phyloP scores from a whole-genome alignment of 2,329 filamentous ascomycete species.

The Alternaria angustiovoidea region DNA sequence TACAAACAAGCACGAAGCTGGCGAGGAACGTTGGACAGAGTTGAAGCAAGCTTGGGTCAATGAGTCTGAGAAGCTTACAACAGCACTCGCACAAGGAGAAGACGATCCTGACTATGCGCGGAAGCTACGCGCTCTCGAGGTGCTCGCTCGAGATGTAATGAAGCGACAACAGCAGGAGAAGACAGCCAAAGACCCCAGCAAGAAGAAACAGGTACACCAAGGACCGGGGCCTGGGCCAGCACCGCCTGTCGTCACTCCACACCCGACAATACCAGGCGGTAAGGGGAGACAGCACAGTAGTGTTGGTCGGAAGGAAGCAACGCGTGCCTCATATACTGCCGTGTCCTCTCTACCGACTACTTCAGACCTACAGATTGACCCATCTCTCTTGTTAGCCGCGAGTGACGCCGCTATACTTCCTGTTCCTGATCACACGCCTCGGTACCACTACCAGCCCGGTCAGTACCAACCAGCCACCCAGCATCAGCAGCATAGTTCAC shows the following conservation, averaged over 20 bases:
- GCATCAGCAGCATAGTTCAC: conserved; percentile 5
- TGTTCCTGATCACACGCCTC: conserved; percentile 27
- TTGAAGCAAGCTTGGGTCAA: conserved; percentile 74
- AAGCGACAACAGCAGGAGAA: conserved; percentile 77
- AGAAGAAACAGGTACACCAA: conserved; percentile 51
- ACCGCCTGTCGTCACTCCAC: conserved; percentile 33
- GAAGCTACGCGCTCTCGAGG: conserved; percentile 72
- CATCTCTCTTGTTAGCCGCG: conserved; percentile 67
- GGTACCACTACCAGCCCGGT: conserved; percentile 24
- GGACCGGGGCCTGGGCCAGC: conserved; percentile 56
- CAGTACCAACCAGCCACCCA: conserved; percentile 42
- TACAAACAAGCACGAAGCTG: conserved; percentile 76
- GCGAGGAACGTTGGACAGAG: conserved; percentile 73
- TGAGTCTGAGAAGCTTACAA: conserved; percentile 63
- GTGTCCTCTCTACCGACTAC: conserved; percentile 43
- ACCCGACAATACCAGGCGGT: conserved; percentile 31
- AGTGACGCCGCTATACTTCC: conserved; percentile 56
- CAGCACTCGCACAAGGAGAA: conserved; percentile 61
- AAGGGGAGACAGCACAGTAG: conserved; percentile 38
- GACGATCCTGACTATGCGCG: conserved; percentile 62
- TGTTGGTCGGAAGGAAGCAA: background rate
- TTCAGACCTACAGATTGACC: conserved; percentile 68
- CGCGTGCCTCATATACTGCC: conserved; percentile 22
- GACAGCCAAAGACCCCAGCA: conserved; percentile 62
- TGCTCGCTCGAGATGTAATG: conserved; percentile 78